Percentiles rank a stretch among this genome's conserved stretches.
Conservation (phyloP, 2,329 filamentous ascomycete species). For the Fusarium heterosporum region DNA sequence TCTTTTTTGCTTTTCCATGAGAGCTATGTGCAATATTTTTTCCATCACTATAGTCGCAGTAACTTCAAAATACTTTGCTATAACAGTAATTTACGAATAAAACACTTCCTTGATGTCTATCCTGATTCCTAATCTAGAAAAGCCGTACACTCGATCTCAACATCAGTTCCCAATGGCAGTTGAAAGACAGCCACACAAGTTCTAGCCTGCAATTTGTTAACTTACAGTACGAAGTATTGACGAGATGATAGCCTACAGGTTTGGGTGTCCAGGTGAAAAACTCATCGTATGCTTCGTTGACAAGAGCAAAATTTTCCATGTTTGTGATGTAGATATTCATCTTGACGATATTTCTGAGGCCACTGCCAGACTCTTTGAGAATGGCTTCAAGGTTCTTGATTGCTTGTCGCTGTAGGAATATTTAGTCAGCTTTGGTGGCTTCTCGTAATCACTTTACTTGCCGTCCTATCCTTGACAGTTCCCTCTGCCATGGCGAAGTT, state of each 20-base stretch:
- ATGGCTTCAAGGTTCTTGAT: slow-evolving; percentile 51
- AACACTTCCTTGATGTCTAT: too few relatives aligned
- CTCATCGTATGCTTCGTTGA: slow-evolving; percentile 68
- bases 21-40: too few relatives aligned
- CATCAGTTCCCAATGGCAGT: slow-evolving; percentile 75
- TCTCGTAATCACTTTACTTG: too few relatives aligned
- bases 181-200: slow-evolving; percentile 81
- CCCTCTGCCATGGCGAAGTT: slow-evolving; percentile 63
- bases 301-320: slow-evolving; percentile 72
- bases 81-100: neutral
- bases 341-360: slow-evolving; percentile 72
- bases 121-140: neutral
- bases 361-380: slow-evolving; percentile 70
- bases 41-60: too few relatives aligned
- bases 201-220: slow-evolving; percentile 53
- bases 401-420: slow-evolving; percentile 1
- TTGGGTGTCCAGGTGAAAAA: slow-evolving; percentile 60
- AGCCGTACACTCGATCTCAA: slow-evolving; percentile 79
- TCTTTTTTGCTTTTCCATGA: too few relatives aligned
- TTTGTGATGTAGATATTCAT: slow-evolving; percentile 74
- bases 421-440: neutral
- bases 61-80: too few relatives aligned
- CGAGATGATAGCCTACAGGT: slow-evolving; percentile 56
- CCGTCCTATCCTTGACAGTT: slow-evolving; percentile 43
- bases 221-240: slow-evolving; percentile 35